Evolutionary conservation across 441 rosid genomes (phyloP), one percentile per base, ranked within the genome.

Genomic region (Euphorbia schlechtendalii): DNA sequence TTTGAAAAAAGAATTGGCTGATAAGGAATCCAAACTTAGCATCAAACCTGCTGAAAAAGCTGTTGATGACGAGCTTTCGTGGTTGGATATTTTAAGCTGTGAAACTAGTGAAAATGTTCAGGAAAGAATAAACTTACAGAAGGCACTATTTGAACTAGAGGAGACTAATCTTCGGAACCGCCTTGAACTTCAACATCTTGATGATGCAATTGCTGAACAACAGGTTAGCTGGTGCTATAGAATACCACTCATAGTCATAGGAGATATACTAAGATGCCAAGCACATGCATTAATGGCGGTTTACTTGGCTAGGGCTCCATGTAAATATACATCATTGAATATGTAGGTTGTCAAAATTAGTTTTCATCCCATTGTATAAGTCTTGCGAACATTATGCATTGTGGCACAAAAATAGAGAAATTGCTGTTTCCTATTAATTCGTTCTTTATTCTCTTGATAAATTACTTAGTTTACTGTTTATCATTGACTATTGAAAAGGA

Each of bases 71-170:
- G 98, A 90, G 76, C 75, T 90, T 71, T 93, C 98, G 24, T 86
- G 96, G 88, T 77, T 93, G 80, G 85, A 93, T 73, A 77, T 80
- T 72, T 73, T 93, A 70, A 93, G 98, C 81, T 88, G 83, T 74
- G 97, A 93, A 77, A 93, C 86, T 59, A 85, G 95, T 71, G 97
- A 93, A 86, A 93, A 93, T 69, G 97, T 90, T 63, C 96, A 86
- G 80, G 97, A 90, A 73, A 83, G 96, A 70, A 90, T 90, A 69
- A 93, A 93, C 81, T 82, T 90, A 69, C 98, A 93, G 76, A 90
- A 93, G 80, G 98, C 98, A 59, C 49, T 88, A 64, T 86, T 84
- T 85, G 96, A 93, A 76, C 92, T 93, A 20, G 97, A 93, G 74
- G 98, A 93, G 80, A 84, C 87, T 49, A 88, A 90, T 72, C 82